Evolutionary conservation across 306 rosid species (phyloP), one percentile per base, ranked within the genome.

Genomic region (Prunus dulcis): DNA sequence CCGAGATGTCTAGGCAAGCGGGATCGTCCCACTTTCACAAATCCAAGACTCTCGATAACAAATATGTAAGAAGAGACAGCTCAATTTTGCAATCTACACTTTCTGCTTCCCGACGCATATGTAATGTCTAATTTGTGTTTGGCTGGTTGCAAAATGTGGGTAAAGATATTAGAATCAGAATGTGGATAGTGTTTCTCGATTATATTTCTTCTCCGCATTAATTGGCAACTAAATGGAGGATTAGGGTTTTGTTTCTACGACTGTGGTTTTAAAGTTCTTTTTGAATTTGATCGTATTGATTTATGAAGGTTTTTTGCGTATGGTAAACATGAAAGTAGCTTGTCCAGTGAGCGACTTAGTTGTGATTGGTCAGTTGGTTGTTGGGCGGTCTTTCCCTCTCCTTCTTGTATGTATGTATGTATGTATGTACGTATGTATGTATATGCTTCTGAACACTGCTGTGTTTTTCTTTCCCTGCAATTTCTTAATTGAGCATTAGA

Each of bases 11-110:
- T 65, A 97, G 98, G 72, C 96, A 88, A 75, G 25, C 87, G 50
- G 73, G 96, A 46, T 49, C 90, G 77, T 9, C 97, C 64, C 98
- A 97, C 23, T 89, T 89, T 81, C 89, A 84, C 78, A 92, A 96
- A 84, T 84, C 95, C 60, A 96, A 96, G 89, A 96, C 99, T n/a
- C 99, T 96, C 74, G 99, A 91, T 83, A 92, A 96, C 57, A 96
- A 96, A 96, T 96, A 92, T 71, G 99, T 90, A 82, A 76, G 79
- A 23, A 58, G 22, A 53, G 7, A 18, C 12, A 45, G 63, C 49
- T 72, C 70, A 25, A 17, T 76, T 66, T 22, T 15, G 32, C 50
- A 32, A 17, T 53, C 43, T 18, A 12, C 18, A 43, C 15, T 76
- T 71, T 70, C 1, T 67, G 12, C 19, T 62, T 34, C 9, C 5